Conservation (phyloP, 2,329 filamentous ascomycete species). For the Cladophialophora carrionii region DNA sequence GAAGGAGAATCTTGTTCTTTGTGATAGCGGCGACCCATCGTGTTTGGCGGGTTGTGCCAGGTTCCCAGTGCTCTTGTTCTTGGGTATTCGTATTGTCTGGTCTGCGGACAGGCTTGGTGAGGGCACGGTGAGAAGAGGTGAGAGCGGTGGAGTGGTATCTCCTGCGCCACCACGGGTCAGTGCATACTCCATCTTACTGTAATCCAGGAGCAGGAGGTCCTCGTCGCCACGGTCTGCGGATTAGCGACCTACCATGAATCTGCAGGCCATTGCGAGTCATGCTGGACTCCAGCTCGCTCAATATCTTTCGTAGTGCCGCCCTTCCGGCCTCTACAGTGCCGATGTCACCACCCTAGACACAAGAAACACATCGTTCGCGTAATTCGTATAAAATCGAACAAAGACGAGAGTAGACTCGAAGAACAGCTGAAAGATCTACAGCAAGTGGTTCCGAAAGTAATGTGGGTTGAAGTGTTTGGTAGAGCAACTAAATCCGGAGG, state of each 20-base stretch:
- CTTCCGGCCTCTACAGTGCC: conserved; percentile 24
- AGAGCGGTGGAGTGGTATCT: conserved; percentile 30
- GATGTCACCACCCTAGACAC: conserved; percentile 20
- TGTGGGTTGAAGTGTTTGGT: conserved; percentile 2
- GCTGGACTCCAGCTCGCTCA: conserved; percentile 21
- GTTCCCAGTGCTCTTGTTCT: conserved; percentile 56
- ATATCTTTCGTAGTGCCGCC: conserved; percentile 20
- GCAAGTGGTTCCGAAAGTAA: background rate
- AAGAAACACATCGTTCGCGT: conserved; percentile 22
- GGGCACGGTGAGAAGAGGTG: conserved; percentile 29
- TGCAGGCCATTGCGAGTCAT: conserved; percentile 32
- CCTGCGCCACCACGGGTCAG: conserved; percentile 22
- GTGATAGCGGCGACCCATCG: conserved; percentile 62
- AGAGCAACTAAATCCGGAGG: background rate
- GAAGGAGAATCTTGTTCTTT: conserved; percentile 73
- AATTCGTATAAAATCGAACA: background rate
- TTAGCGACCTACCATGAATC: conserved; percentile 27
- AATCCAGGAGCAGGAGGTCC: background rate
- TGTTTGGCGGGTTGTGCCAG: conserved; percentile 47
- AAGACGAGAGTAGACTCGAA: background rate
- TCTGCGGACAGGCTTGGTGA: conserved; percentile 21
- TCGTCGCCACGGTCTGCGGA: conserved; percentile 1
- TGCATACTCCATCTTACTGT: background rate
- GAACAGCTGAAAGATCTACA: background rate
- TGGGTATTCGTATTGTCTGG: conserved; percentile 44